Base-by-base conservation (phyloP, 768 basidiomycete genomes). In the Lactarius indigo region DNA sequence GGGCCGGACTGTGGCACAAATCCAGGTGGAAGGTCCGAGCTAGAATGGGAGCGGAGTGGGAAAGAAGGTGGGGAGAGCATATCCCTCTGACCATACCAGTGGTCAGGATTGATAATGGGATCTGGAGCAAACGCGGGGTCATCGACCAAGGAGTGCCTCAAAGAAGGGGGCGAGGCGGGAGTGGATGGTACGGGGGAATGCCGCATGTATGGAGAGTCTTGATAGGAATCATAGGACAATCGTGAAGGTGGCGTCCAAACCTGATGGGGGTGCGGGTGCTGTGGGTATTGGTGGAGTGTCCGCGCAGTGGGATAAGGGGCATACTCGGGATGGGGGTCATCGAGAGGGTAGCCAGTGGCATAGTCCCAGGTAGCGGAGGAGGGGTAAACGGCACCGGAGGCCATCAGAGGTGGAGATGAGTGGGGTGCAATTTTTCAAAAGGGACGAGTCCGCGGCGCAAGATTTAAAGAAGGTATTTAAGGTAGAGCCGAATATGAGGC, bases 81-180 rank as follows among this genome's bases (percentile, higher is more conserved):
- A 54, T 64, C 57, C 50, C 23, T 30, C 5, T 8, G 44, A 33
- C 12, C 31, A 37, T 55, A 56, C 66, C 63, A 66, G 28, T 75
- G 73, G 57, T 75, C 64, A 8, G 74, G 77, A 64, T 78, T 76
- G 35, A 54, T 56, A 39, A 65, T 68, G n/a, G 76, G 76, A 70
- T 78, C 75, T 44, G 64, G 59, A 30, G 77, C 75, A 71, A 78
- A 78, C 15, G 77, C 77, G 39, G 76, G 77, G 63, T 78, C 77
- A 31, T 73, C 62, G 57, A 23, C 31, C 35, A 66, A 42, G 6
- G 56, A 65, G 50, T 31, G 61, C 54, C 62, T 41, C 26, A 59
- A 35, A 23, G 63, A 64, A 41, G 57, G 44, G 26, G 68, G 64
- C 5, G 68, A 68, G 18, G 5, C 26, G 17, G 30, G 18, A 2